Conservation (phyloP, 2,329 filamentous ascomycete genomes). For the Magnaporthiopsis rhizophila region DNA sequence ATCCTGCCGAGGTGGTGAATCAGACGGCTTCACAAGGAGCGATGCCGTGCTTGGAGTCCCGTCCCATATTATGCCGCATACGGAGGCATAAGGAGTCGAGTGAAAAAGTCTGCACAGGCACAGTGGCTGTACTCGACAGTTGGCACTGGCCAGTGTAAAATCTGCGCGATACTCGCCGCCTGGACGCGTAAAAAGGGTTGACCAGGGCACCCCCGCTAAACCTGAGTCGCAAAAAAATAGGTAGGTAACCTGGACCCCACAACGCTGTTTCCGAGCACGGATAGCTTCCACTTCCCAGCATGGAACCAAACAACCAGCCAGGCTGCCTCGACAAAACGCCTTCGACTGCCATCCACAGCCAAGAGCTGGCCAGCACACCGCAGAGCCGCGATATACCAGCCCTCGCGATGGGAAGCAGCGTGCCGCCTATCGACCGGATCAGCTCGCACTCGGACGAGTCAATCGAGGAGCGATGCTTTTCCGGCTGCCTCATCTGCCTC, state of each 20-base stretch:
- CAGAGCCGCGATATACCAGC: constrained; percentile 12
- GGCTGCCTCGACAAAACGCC: not conserved
- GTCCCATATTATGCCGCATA: not conserved
- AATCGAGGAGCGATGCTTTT: constrained; percentile 57
- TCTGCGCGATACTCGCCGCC: too few species aligned
- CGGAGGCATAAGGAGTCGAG: not conserved
- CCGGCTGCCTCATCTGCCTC: constrained; percentile 50
- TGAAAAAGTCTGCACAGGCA: not conserved
- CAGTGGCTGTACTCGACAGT: not conserved
- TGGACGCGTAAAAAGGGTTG: too few species aligned
- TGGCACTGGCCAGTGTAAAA: not conserved
- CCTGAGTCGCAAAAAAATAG: not conserved
- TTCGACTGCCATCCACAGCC: not conserved
- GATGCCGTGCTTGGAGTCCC: not conserved
- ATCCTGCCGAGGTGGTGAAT: not conserved
- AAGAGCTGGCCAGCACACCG: not conserved
- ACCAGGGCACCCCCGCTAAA: not conserved
- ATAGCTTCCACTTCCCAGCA: too few species aligned
- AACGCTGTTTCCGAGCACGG: not conserved
- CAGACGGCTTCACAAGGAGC: not conserved
- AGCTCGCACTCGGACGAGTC: constrained; percentile 29
- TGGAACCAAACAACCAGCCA: not conserved
- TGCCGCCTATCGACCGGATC: constrained; percentile 16
- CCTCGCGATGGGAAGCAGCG: constrained; percentile 13
- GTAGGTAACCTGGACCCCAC: not conserved